These are phyloP conservation scores for Zygoascus meyerae DNA, from an alignment of 1,139 yeast species.

Conservation along the genomic window DNA sequence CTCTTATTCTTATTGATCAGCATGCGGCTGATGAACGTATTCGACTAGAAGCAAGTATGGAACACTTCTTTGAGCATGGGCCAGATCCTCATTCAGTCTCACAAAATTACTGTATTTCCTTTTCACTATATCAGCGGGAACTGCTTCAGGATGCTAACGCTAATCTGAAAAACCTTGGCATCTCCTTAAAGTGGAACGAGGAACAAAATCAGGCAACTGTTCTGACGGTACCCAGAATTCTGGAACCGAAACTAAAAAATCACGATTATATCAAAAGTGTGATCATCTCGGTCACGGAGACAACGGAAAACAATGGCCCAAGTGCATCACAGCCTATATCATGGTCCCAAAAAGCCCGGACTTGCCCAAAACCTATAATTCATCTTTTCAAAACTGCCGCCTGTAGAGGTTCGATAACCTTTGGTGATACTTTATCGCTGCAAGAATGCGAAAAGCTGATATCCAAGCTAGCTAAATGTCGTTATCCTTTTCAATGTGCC, in stretches of 20 bases:
- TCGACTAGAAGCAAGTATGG: slow-evolving; percentile 49
- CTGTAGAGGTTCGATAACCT: slow-evolving; percentile 67
- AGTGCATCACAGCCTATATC: slow-evolving; percentile 7
- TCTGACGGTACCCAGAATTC: slow-evolving; percentile 22
- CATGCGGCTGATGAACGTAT: slow-evolving; percentile 78
- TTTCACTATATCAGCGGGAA: slow-evolving; percentile 31
- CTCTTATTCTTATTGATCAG: slow-evolving; percentile 53
- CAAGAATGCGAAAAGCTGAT: slow-evolving; percentile 46
- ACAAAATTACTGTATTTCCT: slow-evolving; percentile 21
- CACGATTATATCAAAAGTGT: slow-evolving; percentile 14
- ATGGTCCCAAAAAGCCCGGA: slow-evolving; percentile 10
- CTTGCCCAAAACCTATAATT: slow-evolving; percentile 34
- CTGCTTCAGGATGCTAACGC: slow-evolving; percentile 13
- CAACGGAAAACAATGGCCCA: slow-evolving; percentile 9
- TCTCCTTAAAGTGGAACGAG: no score
- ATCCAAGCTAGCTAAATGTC: slow-evolving; percentile 42
- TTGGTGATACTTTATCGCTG: slow-evolving; percentile 50
- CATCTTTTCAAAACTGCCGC: slow-evolving; percentile 57
- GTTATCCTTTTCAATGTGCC: slow-evolving; percentile 72
- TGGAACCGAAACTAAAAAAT: slow-evolving; percentile 10
- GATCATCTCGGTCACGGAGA: slow-evolving; percentile 18
- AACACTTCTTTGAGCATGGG: no score
- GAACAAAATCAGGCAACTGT: no score
- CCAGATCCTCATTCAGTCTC: no score
- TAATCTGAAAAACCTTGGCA: slow-evolving; percentile 22